Evolutionary conservation across 768 basidiomycete species (phyloP), one percentile per base, ranked within the genome.

Genomic region (Suillus tomentosus): DNA sequence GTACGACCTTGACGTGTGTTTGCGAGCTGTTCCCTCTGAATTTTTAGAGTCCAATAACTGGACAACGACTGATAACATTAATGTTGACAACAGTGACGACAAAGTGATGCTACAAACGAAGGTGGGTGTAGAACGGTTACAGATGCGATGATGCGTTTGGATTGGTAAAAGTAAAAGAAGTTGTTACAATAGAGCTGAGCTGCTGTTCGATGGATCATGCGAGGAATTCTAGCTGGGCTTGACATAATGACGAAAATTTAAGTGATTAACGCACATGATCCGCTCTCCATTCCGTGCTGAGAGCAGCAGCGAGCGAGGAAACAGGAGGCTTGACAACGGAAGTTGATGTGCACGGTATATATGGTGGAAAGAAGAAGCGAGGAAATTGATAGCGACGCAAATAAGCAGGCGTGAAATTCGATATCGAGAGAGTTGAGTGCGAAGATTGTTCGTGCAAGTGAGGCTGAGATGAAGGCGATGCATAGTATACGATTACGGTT

Each of bases 361-460:
- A 42, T 58, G 39, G 17, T 40, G 5, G 57, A 27, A 58, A 58
- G 24, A 58, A 58, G 57, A 58, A 58, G 57, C 57, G 57, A 42
- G 10, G 39, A 17, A 42, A 39, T 58, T 58, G 57, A 58, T 58
- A 42, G 40, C 39, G 40, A 42, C 40, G 57, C 39, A 58, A 58
- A 58, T 58, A 42, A 58, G 57, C 57, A 58, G 57, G 57, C 57
- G 39, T 40, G 24, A 58, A 58, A 58, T 58, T 58, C 57, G 57
- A 58, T 58, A 27, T 40, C 39, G 37, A 24, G 71, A 71, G 66
- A 73, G 65, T 77, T 77, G 64, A 68, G 77, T 77, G 74, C 73
- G 55, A 65, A 76, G 68, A 77, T 76, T 71, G 71, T 71, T 69
- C 73, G 56, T 68, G 58, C 67, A 72, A 66, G 66, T 57, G 62